Conservation (phyloP, 2,329 filamentous ascomycete species). For the Akanthomyces muscarius region DNA sequence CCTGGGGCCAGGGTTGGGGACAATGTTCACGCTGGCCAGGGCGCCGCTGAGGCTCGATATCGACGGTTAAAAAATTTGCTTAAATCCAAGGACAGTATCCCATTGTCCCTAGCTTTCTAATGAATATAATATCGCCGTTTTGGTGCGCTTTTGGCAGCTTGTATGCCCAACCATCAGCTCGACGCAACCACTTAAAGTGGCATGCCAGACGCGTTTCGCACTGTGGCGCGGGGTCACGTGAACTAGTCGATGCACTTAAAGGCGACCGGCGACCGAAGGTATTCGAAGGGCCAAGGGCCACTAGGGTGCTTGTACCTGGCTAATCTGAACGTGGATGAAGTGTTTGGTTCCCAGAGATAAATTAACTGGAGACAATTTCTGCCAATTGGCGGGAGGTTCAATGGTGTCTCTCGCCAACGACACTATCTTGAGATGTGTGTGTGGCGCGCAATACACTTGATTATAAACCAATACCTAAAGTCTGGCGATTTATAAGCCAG, state of each 20-base stretch:
- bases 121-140: background rate
- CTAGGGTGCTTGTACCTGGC: slow-evolving; percentile 5
- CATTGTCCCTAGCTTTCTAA: background rate
- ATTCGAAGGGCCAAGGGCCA: slow-evolving; percentile 2
- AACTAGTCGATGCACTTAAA: slow-evolving; percentile 15
- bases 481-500: background rate
- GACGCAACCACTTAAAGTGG: slow-evolving; percentile 18
- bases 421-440: background rate
- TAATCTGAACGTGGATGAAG: background rate
- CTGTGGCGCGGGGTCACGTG: slow-evolving; percentile 24
- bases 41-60: background rate
- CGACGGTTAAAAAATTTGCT: background rate
- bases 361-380: background rate
- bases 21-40: background rate
- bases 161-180: background rate
- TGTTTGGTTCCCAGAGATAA: background rate
- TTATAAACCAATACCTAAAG: background rate
- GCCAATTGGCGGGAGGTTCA: background rate
- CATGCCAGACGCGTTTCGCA: slow-evolving; percentile 2
- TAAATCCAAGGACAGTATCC: background rate
- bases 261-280: slow-evolving; percentile 16
- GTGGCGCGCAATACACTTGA: background rate
- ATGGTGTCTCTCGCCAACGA: background rate
- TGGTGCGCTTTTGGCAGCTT: background rate
- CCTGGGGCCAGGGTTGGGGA: background rate